Evolutionary conservation across 768 basidiomycete species (phyloP).

Genomic region (Tricholomella constricta): DNA sequence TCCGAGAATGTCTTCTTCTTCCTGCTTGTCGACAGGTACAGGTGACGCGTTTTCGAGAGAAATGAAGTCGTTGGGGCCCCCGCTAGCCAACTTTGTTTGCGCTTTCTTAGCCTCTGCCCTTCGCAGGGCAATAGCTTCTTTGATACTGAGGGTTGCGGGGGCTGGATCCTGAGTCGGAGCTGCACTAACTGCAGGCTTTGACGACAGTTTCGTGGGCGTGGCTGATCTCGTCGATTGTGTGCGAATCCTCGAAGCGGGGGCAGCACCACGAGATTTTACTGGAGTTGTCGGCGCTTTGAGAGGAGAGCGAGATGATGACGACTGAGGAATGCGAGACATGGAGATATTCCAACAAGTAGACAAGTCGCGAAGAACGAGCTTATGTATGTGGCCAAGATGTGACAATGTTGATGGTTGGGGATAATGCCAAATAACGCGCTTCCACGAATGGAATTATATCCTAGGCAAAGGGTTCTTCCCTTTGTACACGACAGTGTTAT

Average conservation of each 20-base stretch:
- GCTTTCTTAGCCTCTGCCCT: conserved; percentile 78
- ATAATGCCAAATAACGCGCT: conserved; percentile 3
- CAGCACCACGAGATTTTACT: conserved; percentile 22
- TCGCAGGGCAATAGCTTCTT: conserved; percentile 78
- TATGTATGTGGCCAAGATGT: neutral
- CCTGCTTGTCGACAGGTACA: conserved; percentile 28
- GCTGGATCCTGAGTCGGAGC: conserved; percentile 10
- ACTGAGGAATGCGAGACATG: conserved; percentile 40
- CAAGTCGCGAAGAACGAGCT: neutral
- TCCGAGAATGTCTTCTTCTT: conserved; percentile 60
- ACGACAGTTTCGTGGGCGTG: conserved; percentile 21
- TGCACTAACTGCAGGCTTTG: conserved; percentile 13
- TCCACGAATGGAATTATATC: neutral
- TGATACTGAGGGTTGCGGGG: conserved; percentile 50
- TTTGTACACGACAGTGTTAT: no score
- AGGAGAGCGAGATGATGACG: conserved; percentile 30
- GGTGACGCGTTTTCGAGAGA: conserved; percentile 54
- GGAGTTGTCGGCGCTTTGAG: conserved; percentile 30
- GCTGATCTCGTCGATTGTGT: conserved; percentile 25
- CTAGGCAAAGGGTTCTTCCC: no score
- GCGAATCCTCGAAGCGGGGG: conserved; percentile 19
- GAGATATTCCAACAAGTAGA: neutral
- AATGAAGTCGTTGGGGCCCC: conserved; percentile 37
- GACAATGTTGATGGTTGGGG: neutral
- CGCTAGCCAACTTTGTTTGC: conserved; percentile 26